Evolutionary conservation across 75 land plant genomes (phyloP), one percentile per base, ranked within the genome.

Genomic region (Picea sitchensis): DNA sequence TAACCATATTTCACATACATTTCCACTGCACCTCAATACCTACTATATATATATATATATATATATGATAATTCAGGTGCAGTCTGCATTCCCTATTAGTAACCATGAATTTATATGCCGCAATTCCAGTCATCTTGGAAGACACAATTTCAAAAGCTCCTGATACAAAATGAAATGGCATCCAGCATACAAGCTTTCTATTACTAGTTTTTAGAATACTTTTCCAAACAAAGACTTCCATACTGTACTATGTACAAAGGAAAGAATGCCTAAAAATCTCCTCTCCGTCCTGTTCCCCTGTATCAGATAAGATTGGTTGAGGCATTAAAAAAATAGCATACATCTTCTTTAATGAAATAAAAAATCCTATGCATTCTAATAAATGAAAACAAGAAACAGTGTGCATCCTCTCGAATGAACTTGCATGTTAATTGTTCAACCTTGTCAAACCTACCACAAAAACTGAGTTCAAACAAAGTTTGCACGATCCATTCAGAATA

Each of bases 191-290:
- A 18, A 7, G 13, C 5, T 41, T 18, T 71, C 44, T 71, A 8
- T 44, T 9, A n/a, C 6, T 71, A 44, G 26, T 18, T 6, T 71
- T 71, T 44, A 61, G 63, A 62, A 57, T 47, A 94, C 99, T 98
- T 96, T 96, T 77, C 98, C 99, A 88, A 96, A 96, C 54, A 96
- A 84, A 56, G 91, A 94, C 80, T 92, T 94, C 99, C 98, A 96
- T 14, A 94, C 95, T 38, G 98, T 96, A 81, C 95, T 96, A 81
- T 96, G 99, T 23, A 95, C 92, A 83, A 95, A 95, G 4, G 98
- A 93, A 32, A 95, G 83, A 77, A 95, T 93, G 18, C 96, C 96
- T 14, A 95, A 65, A 34, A 95, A 62, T 75, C 96, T 77, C 74
- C 90, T 93, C 84, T 95, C 98, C 81, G 94, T 88, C 79, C 95